phyloP scores from a whole-genome alignment of 73 alveolate species.

The Paramecium sonneborni region DNA sequence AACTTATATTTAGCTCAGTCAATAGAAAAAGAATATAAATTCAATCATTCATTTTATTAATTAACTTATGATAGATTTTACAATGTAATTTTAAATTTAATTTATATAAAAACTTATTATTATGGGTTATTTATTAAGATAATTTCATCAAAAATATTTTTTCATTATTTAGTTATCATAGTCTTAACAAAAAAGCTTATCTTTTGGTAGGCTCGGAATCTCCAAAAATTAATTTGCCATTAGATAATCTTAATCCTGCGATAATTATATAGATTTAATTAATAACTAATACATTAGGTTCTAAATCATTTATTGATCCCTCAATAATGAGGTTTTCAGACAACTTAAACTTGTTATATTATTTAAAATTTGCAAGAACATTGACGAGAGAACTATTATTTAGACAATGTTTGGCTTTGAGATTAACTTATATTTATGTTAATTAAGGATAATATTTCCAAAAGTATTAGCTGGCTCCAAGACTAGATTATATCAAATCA shows the following conservation, averaged over 20 bases:
- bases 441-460: not conserved
- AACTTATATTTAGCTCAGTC: too few relatives aligned
- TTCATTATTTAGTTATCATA: not conserved
- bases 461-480: not conserved
- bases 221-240: not conserved
- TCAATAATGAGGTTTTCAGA: not conserved
- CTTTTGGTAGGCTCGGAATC: not conserved
- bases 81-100: too few relatives aligned
- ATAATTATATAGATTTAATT: not conserved
- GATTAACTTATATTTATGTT: not conserved
- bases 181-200: not conserved
- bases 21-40: too few relatives aligned
- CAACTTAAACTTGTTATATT: not conserved
- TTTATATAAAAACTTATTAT: too few relatives aligned
- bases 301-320: not conserved
- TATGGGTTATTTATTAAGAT: not conserved
- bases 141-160: not conserved
- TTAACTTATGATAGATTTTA: too few relatives aligned
- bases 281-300: not conserved
- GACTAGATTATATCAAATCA: slow-evolving; percentile 13
- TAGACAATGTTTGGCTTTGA: not conserved
- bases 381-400: not conserved
- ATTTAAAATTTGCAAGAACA: not conserved
- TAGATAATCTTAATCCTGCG: not conserved
- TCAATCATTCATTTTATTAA: too few relatives aligned